Evolutionary conservation across 108 stramenopile species (phyloP).

Genomic region (Tribonema minus): DNA sequence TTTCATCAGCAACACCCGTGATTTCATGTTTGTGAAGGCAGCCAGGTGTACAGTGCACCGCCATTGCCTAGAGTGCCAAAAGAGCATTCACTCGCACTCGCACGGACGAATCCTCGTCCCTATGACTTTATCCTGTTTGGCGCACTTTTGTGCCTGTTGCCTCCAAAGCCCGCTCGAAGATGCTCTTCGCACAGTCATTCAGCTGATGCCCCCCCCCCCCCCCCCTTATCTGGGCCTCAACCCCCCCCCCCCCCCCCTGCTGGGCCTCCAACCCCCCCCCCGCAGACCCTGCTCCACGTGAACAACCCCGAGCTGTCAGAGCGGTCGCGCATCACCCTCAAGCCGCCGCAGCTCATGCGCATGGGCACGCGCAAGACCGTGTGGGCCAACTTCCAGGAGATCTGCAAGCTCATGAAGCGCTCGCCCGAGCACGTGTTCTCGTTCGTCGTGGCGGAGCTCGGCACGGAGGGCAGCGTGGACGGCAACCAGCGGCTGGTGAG

Average conservation of each 20-base stretch:
- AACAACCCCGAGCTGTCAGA: conserved; percentile 95
- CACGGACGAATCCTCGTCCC: not conserved
- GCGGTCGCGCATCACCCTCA: conserved; percentile 94
- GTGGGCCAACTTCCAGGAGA: conserved; percentile 99
- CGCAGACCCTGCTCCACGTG: conserved; percentile 81
- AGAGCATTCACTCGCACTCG: not conserved
- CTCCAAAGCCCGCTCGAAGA: not conserved
- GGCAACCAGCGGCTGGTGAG: conserved; percentile 90
- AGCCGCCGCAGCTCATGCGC: conserved; percentile 90
- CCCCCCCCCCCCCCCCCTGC: too few species aligned
- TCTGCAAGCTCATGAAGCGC: conserved; percentile 95
- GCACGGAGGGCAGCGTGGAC: conserved; percentile 96
- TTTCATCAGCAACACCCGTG: too few species aligned
- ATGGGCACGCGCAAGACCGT: conserved; percentile 74
- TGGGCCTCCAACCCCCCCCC: too few species aligned
- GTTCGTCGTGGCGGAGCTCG: conserved; percentile 98
- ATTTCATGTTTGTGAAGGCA: too few species aligned
- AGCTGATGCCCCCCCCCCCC: not conserved
- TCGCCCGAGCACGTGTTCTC: conserved; percentile 92
- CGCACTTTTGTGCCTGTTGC: not conserved
- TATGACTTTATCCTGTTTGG: not conserved
- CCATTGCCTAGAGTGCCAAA: too few species aligned
- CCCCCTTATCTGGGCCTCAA: not conserved
- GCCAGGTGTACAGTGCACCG: too few species aligned
- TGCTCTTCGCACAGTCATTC: not conserved